Percentiles rank a stretch among this genome's conserved stretches.
These are phyloP conservation scores for Eudorina sp. DNA, from an alignment of 139 green algal genomes.

Conservation along the genomic window DNA sequence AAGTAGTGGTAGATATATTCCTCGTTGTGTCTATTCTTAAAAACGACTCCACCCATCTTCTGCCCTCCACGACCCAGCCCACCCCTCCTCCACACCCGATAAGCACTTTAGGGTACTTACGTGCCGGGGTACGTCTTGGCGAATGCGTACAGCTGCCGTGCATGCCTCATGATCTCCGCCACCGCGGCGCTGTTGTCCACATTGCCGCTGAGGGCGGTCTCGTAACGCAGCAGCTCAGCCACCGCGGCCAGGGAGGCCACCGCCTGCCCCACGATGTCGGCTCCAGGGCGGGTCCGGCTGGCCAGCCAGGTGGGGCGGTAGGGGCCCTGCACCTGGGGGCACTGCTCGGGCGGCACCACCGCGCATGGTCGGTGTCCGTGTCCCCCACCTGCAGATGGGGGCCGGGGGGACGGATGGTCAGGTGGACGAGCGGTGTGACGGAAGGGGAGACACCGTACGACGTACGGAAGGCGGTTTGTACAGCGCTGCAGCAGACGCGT, in stretches of 20 bases:
- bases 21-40: too few relatives aligned
- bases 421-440: too few relatives aligned
- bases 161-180: slow-evolving; percentile 44
- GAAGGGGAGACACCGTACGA: neutral
- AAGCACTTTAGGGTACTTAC: too few relatives aligned
- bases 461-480: too few relatives aligned
- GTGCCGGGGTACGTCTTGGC: slow-evolving; percentile 51
- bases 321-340: slow-evolving; percentile 31
- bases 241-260: slow-evolving; percentile 62
- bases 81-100: too few relatives aligned
- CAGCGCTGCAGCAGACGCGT: too few relatives aligned
- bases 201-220: neutral
- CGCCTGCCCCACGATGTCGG: slow-evolving; percentile 61
- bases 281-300: slow-evolving; percentile 36
- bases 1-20: too few relatives aligned
- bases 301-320: slow-evolving; percentile 43
- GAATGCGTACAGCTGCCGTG: slow-evolving; percentile 57
- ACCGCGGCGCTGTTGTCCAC: slow-evolving; percentile 35
- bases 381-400: slow-evolving; percentile 44
- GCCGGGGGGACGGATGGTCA: neutral
- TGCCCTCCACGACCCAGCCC: too few relatives aligned
- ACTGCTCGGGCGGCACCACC: slow-evolving; percentile 78
- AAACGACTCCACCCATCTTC: too few relatives aligned
- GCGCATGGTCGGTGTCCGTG: slow-evolving; percentile 67
- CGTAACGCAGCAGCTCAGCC: slow-evolving; percentile 47